phyloP scores from a whole-genome alignment of 805 yeast genomes.

The Yamadazyma tumulicola region DNA sequence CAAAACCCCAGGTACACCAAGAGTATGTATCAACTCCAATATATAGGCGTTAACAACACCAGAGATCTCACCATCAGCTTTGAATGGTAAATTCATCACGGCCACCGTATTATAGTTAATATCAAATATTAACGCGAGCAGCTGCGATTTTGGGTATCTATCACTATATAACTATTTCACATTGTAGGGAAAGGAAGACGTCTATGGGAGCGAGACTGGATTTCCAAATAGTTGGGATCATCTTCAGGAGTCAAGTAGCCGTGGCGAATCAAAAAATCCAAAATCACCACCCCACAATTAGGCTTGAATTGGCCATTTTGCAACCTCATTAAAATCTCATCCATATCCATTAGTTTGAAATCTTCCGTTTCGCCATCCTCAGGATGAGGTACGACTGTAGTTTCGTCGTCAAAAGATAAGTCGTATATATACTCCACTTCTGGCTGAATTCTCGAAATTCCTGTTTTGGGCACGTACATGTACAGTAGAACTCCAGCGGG shows the following conservation, averaged over 20 bases:
- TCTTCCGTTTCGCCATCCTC: conserved; percentile 63
- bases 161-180: no score
- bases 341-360: conserved; percentile 60
- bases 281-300: conserved; percentile 73
- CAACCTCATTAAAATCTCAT: conserved; percentile 52
- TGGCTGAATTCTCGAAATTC: conserved; percentile 68
- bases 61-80: no score
- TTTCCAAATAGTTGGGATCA: conserved; percentile 64
- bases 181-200: conserved; percentile 60
- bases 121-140: no score
- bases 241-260: conserved; percentile 64
- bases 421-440: conserved; percentile 85
- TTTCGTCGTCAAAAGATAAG: conserved; percentile 47
- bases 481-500: conserved; percentile 71
- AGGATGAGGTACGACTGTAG: conserved; percentile 40
- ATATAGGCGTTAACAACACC: no score
- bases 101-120: no score
- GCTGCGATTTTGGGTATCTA: no score
- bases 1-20: no score
- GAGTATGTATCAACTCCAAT: no score
- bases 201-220: conserved; percentile 63
- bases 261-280: conserved; percentile 86
- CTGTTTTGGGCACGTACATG: conserved; percentile 40
- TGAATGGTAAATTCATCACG: no score
- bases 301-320: conserved; percentile 73